phyloP scores from a whole-genome alignment of 1,284 basidiomycete species.

The Cystobasidiaceae sp. region DNA sequence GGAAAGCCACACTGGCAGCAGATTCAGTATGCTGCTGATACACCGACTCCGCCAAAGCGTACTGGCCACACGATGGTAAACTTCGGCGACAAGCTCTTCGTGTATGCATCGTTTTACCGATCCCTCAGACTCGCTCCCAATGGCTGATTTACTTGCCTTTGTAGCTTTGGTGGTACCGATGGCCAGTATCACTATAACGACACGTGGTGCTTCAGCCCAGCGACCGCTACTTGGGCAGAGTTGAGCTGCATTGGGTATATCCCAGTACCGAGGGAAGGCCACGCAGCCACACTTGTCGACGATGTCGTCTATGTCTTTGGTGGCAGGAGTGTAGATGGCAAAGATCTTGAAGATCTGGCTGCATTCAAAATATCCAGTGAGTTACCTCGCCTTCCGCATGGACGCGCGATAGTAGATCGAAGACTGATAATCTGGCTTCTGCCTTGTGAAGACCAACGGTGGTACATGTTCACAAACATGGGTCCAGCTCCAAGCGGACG shows the following conservation, averaged over 20 bases:
- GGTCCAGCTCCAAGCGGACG: constrained; percentile 85
- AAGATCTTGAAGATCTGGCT: constrained; percentile 88
- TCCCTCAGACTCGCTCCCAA: no score
- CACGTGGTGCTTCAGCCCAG: constrained; percentile 91
- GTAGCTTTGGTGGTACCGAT: constrained; percentile 94
- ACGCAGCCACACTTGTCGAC: constrained; percentile 92
- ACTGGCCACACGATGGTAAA: constrained; percentile 92
- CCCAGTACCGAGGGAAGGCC: constrained; percentile 91
- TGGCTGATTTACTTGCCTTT: not conserved
- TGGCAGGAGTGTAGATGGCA: constrained; percentile 92
- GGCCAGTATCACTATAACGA: constrained; percentile 99
- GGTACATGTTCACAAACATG: constrained; percentile 99
- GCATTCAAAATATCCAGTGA: constrained; percentile 94
- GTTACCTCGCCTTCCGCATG: constrained; percentile 46
- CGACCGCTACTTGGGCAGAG: constrained; percentile 80
- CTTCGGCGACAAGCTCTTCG: constrained; percentile 74
- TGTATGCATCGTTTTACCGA: no score
- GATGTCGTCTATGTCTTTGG: constrained; percentile 99
- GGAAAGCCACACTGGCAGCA: constrained; percentile 44
- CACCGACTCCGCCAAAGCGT: constrained; percentile 84
- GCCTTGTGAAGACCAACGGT: constrained; percentile 64
- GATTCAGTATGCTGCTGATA: constrained; percentile 50
- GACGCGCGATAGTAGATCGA: not conserved
- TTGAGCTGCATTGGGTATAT: constrained; percentile 96
- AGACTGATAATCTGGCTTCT: constrained; percentile 26